Conservation (phyloP, 2,329 filamentous ascomycete genomes). For the Nigrospora oryzae region DNA sequence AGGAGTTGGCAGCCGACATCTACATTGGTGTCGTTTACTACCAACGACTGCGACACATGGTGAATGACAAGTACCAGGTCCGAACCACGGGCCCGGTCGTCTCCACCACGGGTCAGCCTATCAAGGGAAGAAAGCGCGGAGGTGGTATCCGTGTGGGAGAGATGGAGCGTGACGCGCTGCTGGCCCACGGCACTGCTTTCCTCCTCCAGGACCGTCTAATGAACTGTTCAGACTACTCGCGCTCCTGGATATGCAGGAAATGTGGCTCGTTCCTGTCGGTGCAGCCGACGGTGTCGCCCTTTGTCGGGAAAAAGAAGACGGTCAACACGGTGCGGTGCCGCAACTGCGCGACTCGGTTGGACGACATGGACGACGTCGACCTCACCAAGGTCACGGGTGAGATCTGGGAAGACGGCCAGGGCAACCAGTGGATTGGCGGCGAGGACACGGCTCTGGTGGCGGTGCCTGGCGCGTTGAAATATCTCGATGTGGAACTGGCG, state of each 20-base stretch:
- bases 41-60: slow-evolving; percentile 97
- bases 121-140: slow-evolving; percentile 92
- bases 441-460: slow-evolving; percentile 87
- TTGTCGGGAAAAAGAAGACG: slow-evolving; percentile 55
- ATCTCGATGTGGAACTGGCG: slow-evolving; percentile 87
- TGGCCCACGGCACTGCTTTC: slow-evolving; percentile 93
- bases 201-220: slow-evolving; percentile 89
- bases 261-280: slow-evolving; percentile 90
- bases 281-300: slow-evolving; percentile 66
- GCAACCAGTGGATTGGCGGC: slow-evolving; percentile 76
- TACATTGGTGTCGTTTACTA: slow-evolving; percentile 98
- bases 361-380: slow-evolving; percentile 48
- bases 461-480: slow-evolving; percentile 86
- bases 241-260: slow-evolving; percentile 78
- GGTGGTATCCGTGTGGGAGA: slow-evolving; percentile 98
- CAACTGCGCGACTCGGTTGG: slow-evolving; percentile 59
- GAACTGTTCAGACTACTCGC: slow-evolving; percentile 92
- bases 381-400: slow-evolving; percentile 54
- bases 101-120: slow-evolving; percentile 84
- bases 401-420: slow-evolving; percentile 89
- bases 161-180: slow-evolving; percentile 93
- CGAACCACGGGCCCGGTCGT: slow-evolving; percentile 92
- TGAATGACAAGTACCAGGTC: slow-evolving; percentile 99
- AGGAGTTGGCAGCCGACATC: slow-evolving; percentile 90
- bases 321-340: slow-evolving; percentile 69